A percentile compares a stretch with the other conserved stretches of the same genome.
These are phyloP conservation scores for Solanum hybrid DNA, from an alignment of 305 asterid species.

Conservation along the genomic window DNA sequence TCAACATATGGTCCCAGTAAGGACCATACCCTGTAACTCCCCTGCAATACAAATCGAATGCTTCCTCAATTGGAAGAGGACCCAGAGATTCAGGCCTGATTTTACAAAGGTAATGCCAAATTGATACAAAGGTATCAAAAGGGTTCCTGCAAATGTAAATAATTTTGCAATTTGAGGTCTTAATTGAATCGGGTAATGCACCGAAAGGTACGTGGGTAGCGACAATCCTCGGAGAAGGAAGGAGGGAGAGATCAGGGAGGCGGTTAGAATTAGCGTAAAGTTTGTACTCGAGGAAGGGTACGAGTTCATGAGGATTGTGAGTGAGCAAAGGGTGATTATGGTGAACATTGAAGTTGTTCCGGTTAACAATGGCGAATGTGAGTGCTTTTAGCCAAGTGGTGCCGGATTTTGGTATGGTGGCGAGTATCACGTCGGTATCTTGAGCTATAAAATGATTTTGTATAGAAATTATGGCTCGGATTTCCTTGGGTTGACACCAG, in stretches of 20 bases:
- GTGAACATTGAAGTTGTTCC: background rate
- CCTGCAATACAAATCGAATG: slow-evolving; percentile 26
- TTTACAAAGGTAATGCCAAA: slow-evolving; percentile 27
- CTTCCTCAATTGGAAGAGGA: slow-evolving; percentile 19
- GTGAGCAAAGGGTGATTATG: slow-evolving; percentile 30
- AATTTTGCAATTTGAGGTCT: slow-evolving; percentile 16
- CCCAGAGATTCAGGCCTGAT: slow-evolving; percentile 16
- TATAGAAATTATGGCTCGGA: slow-evolving; percentile 21
- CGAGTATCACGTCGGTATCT: slow-evolving; percentile 22
- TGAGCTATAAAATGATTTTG: slow-evolving; percentile 32
- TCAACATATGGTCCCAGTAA: slow-evolving; percentile 50
- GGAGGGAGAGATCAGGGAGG: slow-evolving; percentile 16
- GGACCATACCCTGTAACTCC: slow-evolving; percentile 38
- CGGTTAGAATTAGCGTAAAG: slow-evolving; percentile 10
- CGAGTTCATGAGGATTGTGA: slow-evolving; percentile 33
- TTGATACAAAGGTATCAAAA: slow-evolving; percentile 32
- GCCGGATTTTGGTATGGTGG: slow-evolving; percentile 40
- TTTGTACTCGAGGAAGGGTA: slow-evolving; percentile 30
- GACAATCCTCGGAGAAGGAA: slow-evolving; percentile 22
- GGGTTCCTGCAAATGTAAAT: slow-evolving; percentile 39
- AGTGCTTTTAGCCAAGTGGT: slow-evolving; percentile 41
- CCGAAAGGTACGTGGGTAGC: slow-evolving; percentile 31
- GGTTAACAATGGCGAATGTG: slow-evolving; percentile 18
- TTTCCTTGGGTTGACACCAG: slow-evolving; percentile 41
- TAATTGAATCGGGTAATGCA: slow-evolving; percentile 20